These are phyloP conservation scores for Clarireedia sp. DNA, from an alignment of 2,329 filamentous ascomycete species.

Conservation along the genomic window DNA sequence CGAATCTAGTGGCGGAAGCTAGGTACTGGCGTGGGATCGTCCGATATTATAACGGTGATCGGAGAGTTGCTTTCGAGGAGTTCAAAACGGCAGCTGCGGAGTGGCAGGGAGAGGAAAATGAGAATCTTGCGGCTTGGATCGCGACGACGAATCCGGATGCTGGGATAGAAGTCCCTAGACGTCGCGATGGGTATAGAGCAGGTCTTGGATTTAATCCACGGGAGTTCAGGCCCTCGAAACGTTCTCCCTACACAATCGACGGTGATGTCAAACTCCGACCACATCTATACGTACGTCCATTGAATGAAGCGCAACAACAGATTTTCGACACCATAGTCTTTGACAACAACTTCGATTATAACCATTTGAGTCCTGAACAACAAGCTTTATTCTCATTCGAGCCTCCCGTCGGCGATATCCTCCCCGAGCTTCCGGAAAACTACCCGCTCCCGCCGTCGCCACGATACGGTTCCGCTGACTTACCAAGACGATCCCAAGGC, in stretches of 20 bases:
- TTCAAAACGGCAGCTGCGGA: too few relatives aligned
- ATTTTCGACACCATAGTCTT: constrained; percentile 5
- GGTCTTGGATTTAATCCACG: neutral
- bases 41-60: too few relatives aligned
- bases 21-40: too few relatives aligned
- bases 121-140: neutral
- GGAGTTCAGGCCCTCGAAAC: neutral
- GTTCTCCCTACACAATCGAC: neutral
- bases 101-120: too few relatives aligned
- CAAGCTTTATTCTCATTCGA: constrained; percentile 2
- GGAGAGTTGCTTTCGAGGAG: too few relatives aligned
- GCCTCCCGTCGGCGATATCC: neutral
- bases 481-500: too few relatives aligned
- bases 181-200: neutral
- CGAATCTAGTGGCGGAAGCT: neutral
- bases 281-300: neutral
- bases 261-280: neutral
- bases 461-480: too few relatives aligned
- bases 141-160: neutral
- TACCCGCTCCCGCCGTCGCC: too few relatives aligned
- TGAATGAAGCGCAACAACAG: neutral
- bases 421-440: too few relatives aligned
- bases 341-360: neutral
- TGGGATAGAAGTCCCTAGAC: neutral
- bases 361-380: neutral